phyloP scores from a whole-genome alignment of 2,329 filamentous ascomycete genomes.

The Nothophoma quercina region DNA sequence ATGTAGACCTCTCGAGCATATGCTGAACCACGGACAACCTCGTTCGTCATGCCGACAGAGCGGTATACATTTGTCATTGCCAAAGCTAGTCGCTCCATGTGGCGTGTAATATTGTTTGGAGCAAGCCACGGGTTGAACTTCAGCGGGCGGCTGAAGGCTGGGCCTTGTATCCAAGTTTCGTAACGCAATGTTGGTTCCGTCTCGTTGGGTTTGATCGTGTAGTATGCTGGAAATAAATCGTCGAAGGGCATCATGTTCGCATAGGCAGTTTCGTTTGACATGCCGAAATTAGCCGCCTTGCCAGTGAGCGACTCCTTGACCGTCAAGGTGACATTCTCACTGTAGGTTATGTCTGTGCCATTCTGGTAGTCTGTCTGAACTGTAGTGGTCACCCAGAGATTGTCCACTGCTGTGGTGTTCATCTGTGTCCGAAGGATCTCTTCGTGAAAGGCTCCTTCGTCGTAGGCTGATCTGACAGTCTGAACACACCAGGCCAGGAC shows the following conservation, averaged over 20 bases:
- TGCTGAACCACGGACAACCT: constrained; percentile 20
- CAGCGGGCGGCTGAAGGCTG: background rate
- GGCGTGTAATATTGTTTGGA: constrained; percentile 9
- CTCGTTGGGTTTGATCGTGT: constrained; percentile 4
- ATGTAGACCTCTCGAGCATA: constrained; percentile 11
- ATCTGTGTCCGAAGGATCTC: constrained; percentile 15
- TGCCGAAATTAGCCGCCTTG: constrained; percentile 6
- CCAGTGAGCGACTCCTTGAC: background rate
- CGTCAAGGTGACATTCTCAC: constrained; percentile 3
- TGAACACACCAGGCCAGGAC: constrained; percentile 37
- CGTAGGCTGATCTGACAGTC: constrained; percentile 31
- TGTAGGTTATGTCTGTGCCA: background rate
- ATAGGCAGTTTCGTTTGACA: constrained; percentile 10
- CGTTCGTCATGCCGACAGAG: constrained; percentile 16
- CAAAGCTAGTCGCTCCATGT: constrained; percentile 28
- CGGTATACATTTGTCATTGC: constrained; percentile 29
- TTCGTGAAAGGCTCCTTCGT: constrained; percentile 27
- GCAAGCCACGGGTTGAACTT: constrained; percentile 18
- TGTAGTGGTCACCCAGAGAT: constrained; percentile 15
- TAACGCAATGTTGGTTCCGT: background rate
- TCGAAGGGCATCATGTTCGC: too few relatives aligned
- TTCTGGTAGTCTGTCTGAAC: background rate
- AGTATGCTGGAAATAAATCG: constrained; percentile 26
- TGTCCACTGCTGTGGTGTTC: constrained; percentile 16
- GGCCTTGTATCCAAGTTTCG: background rate